phyloP scores from a whole-genome alignment of 2,329 filamentous ascomycete genomes.

The Aspergillus fischeri region DNA sequence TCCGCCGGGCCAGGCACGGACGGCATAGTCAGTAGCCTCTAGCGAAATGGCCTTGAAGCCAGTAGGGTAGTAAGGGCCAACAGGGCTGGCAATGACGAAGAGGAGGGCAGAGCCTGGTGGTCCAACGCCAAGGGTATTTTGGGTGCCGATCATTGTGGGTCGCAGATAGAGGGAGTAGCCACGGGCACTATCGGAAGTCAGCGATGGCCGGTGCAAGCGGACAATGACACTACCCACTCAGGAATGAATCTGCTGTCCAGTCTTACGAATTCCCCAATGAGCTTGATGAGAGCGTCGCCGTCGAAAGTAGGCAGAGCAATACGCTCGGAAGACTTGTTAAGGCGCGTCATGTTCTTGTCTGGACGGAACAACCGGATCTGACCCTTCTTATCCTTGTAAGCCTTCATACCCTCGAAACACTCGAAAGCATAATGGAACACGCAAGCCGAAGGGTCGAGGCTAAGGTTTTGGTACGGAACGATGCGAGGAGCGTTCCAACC shows the following conservation, averaged over 20 bases:
- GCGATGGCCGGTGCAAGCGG: not conserved
- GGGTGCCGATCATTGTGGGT: conserved; percentile 95
- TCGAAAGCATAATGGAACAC: conserved; percentile 99
- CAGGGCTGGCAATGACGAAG: conserved; percentile 92
- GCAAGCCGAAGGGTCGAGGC: conserved; percentile 90
- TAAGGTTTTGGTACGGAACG: conserved; percentile 92
- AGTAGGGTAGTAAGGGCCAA: conserved; percentile 96
- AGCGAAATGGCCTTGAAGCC: conserved; percentile 96
- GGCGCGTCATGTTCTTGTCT: conserved; percentile 89
- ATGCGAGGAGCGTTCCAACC: conserved; percentile 85
- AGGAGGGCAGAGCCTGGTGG: conserved; percentile 88
- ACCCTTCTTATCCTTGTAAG: conserved; percentile 82
- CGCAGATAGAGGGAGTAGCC: conserved; percentile 95
- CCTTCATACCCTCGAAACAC: conserved; percentile 99
- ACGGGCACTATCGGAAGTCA: conserved; percentile 43
- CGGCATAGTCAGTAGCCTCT: conserved; percentile 93
- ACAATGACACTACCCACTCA: conserved; percentile 44
- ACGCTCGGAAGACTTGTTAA: conserved; percentile 86
- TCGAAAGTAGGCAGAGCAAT: conserved; percentile 91
- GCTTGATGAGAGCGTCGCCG: conserved; percentile 66
- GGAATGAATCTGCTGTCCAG: conserved; percentile 89
- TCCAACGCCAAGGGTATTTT: conserved; percentile 86
- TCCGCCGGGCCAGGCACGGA: conserved; percentile 95
- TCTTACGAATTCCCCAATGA: conserved; percentile 75
- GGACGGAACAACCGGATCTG: conserved; percentile 85